A percentile compares a stretch with the other conserved stretches of the same genome.
Evolutionary conservation across 2,329 filamentous ascomycete species (phyloP).

Genomic region (Paecilomyces sp.): DNA sequence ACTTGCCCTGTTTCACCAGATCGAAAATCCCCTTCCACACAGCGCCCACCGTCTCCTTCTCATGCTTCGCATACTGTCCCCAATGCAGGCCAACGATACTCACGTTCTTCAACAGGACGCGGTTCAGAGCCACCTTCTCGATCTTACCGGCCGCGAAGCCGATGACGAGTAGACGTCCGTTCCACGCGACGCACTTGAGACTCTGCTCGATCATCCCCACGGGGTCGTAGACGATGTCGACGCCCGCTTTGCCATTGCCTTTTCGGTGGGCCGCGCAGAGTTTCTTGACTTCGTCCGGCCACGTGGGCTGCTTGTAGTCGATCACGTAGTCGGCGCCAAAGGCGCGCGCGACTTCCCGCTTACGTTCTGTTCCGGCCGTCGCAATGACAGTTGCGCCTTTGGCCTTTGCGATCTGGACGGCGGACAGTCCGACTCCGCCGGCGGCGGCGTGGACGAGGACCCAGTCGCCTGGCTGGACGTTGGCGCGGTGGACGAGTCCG

Average conservation of each 20-base stretch:
- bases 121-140: constrained; percentile 88
- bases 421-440: constrained; percentile 78
- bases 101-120: constrained; percentile 90
- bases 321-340: constrained; percentile 83
- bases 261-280: constrained; percentile 50
- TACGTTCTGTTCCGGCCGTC: constrained; percentile 73
- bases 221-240: constrained; percentile 93
- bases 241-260: constrained; percentile 58
- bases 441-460: constrained; percentile 90
- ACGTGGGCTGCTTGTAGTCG: constrained; percentile 67
- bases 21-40: constrained; percentile 81
- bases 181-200: constrained; percentile 91
- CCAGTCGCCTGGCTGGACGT: constrained; percentile 70
- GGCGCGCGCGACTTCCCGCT: constrained; percentile 67
- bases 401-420: constrained; percentile 90
- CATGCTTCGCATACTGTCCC: constrained; percentile 72
- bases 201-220: constrained; percentile 82
- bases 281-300: constrained; percentile 64
- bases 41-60: constrained; percentile 59
- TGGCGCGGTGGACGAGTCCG: constrained; percentile 69
- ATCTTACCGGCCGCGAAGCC: constrained; percentile 83
- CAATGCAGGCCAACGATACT: constrained; percentile 84
- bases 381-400: constrained; percentile 88
- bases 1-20: constrained; percentile 69
- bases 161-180: constrained; percentile 77